phyloP scores from a whole-genome alignment of 805 yeast species.

The Osmozyma mogii region DNA sequence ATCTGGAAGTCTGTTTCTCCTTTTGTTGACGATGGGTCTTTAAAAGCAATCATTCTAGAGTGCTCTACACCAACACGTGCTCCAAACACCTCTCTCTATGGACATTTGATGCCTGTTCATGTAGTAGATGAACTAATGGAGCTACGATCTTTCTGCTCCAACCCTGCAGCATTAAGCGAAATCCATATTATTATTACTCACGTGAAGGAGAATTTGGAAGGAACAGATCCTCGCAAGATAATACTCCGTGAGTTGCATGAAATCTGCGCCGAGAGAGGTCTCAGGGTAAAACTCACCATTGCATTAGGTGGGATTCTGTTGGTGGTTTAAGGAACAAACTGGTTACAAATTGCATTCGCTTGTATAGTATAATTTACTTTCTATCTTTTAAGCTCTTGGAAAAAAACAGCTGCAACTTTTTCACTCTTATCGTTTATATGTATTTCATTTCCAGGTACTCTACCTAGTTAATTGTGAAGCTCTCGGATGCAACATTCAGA shows the following conservation, averaged over 20 bases:
- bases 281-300: slow-evolving; percentile 43
- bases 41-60: slow-evolving; percentile 62
- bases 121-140: slow-evolving; percentile 48
- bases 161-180: no score
- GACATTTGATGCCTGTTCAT: slow-evolving; percentile 69
- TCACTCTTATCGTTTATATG: slow-evolving; percentile 1
- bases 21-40: slow-evolving; percentile 26
- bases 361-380: background rate
- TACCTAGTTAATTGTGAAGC: slow-evolving; percentile 43
- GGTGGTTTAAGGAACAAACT: slow-evolving; percentile 8
- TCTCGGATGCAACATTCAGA: slow-evolving; percentile 49
- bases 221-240: slow-evolving; percentile 50
- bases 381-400: background rate
- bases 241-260: slow-evolving; percentile 43
- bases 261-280: slow-evolving; percentile 23
- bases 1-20: slow-evolving; percentile 57
- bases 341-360: background rate
- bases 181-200: slow-evolving; percentile 43
- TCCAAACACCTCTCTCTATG: slow-evolving; percentile 47
- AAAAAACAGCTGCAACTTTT: slow-evolving; percentile 1
- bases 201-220: slow-evolving; percentile 21
- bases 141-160: slow-evolving; percentile 10
- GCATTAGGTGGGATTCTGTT: slow-evolving; percentile 51
- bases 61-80: slow-evolving; percentile 50
- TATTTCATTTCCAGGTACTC: background rate